Percentiles rank a stretch among this genome's conserved stretches.
These are phyloP conservation scores for Glonium stellatum DNA, from an alignment of 495 filamentous ascomycete species.

Conservation along the genomic window DNA sequence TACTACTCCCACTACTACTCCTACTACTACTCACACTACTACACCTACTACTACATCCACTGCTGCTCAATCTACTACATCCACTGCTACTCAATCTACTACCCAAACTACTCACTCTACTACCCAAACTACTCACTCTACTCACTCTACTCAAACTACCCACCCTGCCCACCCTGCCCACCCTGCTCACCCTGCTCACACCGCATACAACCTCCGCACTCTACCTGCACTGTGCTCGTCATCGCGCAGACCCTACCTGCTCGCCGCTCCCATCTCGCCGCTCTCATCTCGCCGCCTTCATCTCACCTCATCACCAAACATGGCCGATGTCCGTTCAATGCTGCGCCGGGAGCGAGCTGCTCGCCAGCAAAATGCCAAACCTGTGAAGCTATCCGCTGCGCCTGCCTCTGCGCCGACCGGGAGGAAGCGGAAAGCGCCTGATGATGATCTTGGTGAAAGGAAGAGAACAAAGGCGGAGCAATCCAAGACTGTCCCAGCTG, in stretches of 20 bases:
- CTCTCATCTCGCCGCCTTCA: not conserved
- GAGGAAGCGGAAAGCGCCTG: conserved; percentile 54
- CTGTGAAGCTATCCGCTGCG: conserved; percentile 48
- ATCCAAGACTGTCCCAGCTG: conserved; percentile 13
- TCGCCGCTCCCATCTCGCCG: not conserved
- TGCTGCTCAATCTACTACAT: no score
- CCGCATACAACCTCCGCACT: no score
- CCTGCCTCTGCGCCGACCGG: conserved; percentile 38
- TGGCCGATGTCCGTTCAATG: conserved; percentile 80
- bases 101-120: no score
- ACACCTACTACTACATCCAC: no score
- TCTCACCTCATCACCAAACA: conserved; percentile 29
- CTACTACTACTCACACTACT: no score
- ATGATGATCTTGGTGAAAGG: conserved; percentile 44
- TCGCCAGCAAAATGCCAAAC: conserved; percentile 58
- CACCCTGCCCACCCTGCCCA: no score
- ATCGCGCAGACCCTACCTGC: not conserved
- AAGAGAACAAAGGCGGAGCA: conserved; percentile 18
- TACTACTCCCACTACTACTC: no score
- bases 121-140: no score
- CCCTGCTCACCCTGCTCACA: no score
- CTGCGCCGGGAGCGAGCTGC: conserved; percentile 66
- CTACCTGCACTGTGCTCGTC: no score
- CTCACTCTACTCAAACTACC: no score
- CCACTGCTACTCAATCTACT: no score